A percentile compares a stretch with the other conserved stretches of the same genome.
phyloP scores from a whole-genome alignment of 2,329 filamentous ascomycete genomes.

The Pseudogymnoascus sp. region DNA sequence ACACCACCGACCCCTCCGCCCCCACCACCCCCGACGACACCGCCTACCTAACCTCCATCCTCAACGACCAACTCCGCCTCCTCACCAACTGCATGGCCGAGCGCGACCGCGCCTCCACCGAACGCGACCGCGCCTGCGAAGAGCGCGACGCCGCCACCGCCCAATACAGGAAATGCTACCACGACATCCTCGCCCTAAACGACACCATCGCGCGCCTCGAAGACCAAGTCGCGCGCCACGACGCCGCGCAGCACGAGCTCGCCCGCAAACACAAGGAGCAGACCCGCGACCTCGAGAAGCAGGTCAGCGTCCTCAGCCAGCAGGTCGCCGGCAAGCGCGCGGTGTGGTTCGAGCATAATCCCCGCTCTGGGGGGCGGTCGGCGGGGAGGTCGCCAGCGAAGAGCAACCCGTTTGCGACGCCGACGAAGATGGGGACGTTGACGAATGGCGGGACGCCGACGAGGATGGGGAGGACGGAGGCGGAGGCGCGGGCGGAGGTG shows the following conservation, averaged over 20 bases:
- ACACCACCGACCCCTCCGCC: background rate
- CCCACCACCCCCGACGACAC: background rate
- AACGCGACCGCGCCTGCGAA: conserved; percentile 1
- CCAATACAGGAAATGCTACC: conserved; percentile 9
- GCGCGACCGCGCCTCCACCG: conserved; percentile 9
- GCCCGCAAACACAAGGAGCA: background rate
- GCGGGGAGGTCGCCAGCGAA: background rate
- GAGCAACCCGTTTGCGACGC: background rate
- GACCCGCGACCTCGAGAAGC: background rate
- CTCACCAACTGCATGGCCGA: background rate
- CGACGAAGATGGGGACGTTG: background rate
- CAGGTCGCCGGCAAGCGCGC: conserved; percentile 16
- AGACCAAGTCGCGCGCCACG: conserved; percentile 14
- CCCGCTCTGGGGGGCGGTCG: background rate
- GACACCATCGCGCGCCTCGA: conserved; percentile 6
- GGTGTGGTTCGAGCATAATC: conserved; percentile 19
- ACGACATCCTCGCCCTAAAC: conserved; percentile 2
- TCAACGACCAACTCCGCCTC: background rate
- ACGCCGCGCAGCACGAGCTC: conserved; percentile 11
- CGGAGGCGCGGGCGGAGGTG: background rate
- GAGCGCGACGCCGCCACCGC: conserved; percentile 7
- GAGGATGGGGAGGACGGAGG: background rate
- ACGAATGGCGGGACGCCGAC: background rate
- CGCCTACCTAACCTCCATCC: background rate
- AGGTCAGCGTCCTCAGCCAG: background rate